These are phyloP conservation scores for Hygrocybe coccinea DNA, from an alignment of 768 basidiomycete genomes.

Conservation along the genomic window DNA sequence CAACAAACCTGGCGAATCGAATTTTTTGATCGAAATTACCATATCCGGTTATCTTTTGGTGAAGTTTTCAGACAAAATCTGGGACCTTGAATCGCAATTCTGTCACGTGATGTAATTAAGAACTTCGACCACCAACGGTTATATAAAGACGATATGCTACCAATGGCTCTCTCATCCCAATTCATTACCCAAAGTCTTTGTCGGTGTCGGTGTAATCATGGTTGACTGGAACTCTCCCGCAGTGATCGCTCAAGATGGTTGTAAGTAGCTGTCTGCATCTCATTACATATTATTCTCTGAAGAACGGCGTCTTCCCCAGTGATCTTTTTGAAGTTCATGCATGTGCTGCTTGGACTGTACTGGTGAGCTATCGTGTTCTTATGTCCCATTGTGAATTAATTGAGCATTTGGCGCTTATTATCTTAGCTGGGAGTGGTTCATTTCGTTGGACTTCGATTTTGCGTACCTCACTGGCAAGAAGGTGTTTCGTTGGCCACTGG, in stretches of 20 bases:
- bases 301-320: conserved; percentile 23
- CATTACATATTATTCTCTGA: neutral
- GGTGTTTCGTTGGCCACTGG: conserved; percentile 65
- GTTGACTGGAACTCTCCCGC: conserved; percentile 51
- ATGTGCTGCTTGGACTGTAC: conserved; percentile 54
- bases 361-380: conserved; percentile 30
- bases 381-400: neutral
- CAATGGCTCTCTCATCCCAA: too few relatives aligned
- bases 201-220: conserved; percentile 36
- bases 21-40: too few relatives aligned
- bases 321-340: conserved; percentile 51
- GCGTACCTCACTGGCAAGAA: conserved; percentile 35
- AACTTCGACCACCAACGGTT: neutral
- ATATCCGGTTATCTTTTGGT: too few relatives aligned
- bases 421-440: conserved; percentile 59
- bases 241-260: conserved; percentile 44
- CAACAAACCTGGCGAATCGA: too few relatives aligned
- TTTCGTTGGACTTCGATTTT: conserved; percentile 53
- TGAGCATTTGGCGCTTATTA: neutral
- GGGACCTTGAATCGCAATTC: too few relatives aligned
- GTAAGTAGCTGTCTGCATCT: conserved; percentile 27
- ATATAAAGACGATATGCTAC: neutral
- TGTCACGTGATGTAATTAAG: too few relatives aligned
- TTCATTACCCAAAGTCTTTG: too few relatives aligned
- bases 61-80: too few relatives aligned